Evolutionary conservation across 1,284 basidiomycete genomes (phyloP).

Genomic region (Tilletia walkeri): DNA sequence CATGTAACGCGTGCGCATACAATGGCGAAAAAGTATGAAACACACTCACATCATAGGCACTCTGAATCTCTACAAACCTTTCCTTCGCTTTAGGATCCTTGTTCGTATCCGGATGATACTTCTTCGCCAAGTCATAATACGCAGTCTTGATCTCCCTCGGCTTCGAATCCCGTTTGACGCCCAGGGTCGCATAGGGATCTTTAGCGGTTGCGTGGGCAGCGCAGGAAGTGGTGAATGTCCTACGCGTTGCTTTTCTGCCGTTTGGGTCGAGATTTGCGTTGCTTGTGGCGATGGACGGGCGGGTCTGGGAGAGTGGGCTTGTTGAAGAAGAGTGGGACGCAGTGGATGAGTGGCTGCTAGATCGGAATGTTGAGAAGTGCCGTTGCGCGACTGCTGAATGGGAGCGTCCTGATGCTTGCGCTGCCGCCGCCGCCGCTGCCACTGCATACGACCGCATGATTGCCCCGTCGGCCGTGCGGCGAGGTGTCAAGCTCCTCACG

Average conservation of each 20-base stretch:
- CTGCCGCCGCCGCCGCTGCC: too few species aligned
- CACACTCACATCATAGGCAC: conserved; percentile 83
- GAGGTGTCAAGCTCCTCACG: too few species aligned
- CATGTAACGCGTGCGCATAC: background rate
- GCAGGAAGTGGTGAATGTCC: background rate
- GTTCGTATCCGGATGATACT: conserved; percentile 97
- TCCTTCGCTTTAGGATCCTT: conserved; percentile 86
- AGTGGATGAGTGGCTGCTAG: too few species aligned
- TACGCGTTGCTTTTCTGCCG: background rate
- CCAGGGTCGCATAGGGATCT: conserved; percentile 86
- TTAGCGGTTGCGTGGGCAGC: conserved; percentile 60
- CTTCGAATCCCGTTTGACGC: conserved; percentile 79
- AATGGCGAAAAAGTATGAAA: background rate
- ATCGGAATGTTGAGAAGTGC: too few species aligned
- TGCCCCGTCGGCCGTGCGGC: too few species aligned
- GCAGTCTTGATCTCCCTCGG: conserved; percentile 90
- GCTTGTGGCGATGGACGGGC: too few species aligned
- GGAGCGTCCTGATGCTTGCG: too few species aligned
- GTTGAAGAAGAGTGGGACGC: too few species aligned
- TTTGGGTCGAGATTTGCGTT: background rate
- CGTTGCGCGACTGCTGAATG: too few species aligned
- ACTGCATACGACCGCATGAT: too few species aligned
- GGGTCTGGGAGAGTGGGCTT: too few species aligned
- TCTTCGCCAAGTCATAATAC: conserved; percentile 93
- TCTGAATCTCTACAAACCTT: conserved; percentile 94